phyloP scores from a whole-genome alignment of 2,329 filamentous ascomycete genomes.

The Helicocarpus griseus region DNA sequence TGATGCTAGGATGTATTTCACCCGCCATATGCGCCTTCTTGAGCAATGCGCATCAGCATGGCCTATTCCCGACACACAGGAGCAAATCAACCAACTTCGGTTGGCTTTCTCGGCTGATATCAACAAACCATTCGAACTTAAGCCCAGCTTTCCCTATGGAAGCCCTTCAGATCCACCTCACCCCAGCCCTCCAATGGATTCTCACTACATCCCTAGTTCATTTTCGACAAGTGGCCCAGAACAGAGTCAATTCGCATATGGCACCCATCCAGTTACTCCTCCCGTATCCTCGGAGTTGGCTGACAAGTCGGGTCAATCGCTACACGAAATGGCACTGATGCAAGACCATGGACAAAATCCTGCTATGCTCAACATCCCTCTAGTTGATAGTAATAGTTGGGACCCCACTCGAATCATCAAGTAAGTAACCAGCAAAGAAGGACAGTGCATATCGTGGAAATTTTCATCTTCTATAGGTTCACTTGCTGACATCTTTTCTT shows the following conservation, averaged over 20 bases:
- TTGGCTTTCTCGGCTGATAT: conserved; percentile 84
- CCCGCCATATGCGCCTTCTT: conserved; percentile 85
- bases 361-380: conserved; percentile 43
- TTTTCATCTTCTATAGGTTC: too few species aligned
- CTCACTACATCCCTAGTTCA: conserved; percentile 33
- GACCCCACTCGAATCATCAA: conserved; percentile 84
- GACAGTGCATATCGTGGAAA: too few species aligned
- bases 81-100: conserved; percentile 78
- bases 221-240: conserved; percentile 1
- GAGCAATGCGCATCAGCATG: conserved; percentile 74
- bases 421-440: conserved; percentile 46
- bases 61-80: conserved; percentile 83
- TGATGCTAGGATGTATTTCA: conserved; percentile 81
- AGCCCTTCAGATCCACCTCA: conserved; percentile 59
- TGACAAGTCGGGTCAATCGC: conserved; percentile 69
- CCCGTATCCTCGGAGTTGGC: conserved; percentile 64
- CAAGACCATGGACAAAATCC: conserved; percentile 30
- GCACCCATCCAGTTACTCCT: conserved; percentile 57
- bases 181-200: conserved; percentile 50
- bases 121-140: conserved; percentile 78
- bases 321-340: conserved; percentile 39
- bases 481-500: too few species aligned
- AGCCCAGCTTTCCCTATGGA: conserved; percentile 76
- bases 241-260: not conserved
- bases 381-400: conserved; percentile 64